Evolutionary conservation across 192 early-diverging fungal species (phyloP), one percentile per base, ranked within the genome.

Genomic region (Mortierella alpina): DNA sequence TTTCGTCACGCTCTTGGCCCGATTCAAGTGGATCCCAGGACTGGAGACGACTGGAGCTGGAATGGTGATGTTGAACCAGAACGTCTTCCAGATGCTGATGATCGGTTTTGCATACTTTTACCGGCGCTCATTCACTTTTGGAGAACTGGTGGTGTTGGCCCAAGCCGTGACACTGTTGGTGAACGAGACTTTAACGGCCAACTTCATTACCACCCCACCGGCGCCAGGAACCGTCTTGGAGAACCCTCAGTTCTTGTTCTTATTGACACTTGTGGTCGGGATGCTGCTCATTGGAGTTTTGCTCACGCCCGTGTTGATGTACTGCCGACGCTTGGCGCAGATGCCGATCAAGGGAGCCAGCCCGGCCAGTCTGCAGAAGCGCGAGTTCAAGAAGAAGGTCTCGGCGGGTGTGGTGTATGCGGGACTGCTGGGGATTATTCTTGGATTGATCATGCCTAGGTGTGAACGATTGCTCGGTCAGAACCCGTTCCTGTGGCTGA

Each of bases 401-500:
- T 72, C 84, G 18, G 86, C 87, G 0, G 62, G 84, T 22, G 15
- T 73, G 0, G 73, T 90, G 41, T 90, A 87, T 67, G 8, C 59
- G 9, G 65, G 77, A 47, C 70, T 84, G 7, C 39, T 70, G 17
- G 46, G 70, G 12, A 83, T 92, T 45, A 77, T 94, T 2, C 17
- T 90, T 6, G 59, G 77, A n/a, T 40, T 86, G 6, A 84, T 94
- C 41, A 82, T 86, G 47, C 91, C 91, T 1, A 87, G 91, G 63
- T 85, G 85, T 49, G 53, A 75, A 31, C 47, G 75, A 4, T 57
- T 88, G 22, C 67, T 92, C 14, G 85, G 85, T 15, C 75, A 84
- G 59, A 88, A 94, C 59, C 92, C 93, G 17, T 89, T 93, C 78
- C 12, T 88, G n/a, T 94, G 93, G 93, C 87, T 84, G 55, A 75